These are phyloP conservation scores for Lepidium didymum DNA, from an alignment of 345 rosid species.

Conservation along the genomic window DNA sequence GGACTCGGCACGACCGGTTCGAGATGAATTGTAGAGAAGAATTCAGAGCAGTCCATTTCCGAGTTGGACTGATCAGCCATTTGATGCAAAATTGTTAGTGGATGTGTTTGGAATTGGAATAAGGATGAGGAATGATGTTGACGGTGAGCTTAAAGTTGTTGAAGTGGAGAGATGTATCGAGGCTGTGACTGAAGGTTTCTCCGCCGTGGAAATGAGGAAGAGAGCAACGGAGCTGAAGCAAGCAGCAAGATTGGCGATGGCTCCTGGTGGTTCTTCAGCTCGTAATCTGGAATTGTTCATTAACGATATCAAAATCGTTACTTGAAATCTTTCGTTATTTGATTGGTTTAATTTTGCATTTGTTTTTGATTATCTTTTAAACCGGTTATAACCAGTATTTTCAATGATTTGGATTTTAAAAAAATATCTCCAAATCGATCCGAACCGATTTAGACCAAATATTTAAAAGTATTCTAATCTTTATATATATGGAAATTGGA, in stretches of 20 bases:
- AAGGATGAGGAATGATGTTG: conserved; percentile 30
- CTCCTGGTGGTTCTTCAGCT: conserved; percentile 36
- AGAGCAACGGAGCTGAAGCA: conserved; percentile 34
- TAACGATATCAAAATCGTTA: conserved; percentile 13
- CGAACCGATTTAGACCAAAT: no score
- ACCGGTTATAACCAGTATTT: no score
- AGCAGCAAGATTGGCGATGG: conserved; percentile 30
- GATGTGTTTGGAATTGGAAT: conserved; percentile 43
- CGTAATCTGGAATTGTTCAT: conserved; percentile 33
- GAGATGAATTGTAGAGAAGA: conserved; percentile 17
- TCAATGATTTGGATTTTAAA: no score
- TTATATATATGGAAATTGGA: no score
- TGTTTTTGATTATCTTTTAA: not conserved
- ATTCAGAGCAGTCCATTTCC: conserved; percentile 28
- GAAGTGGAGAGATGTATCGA: conserved; percentile 42
- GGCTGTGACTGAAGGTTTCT: conserved; percentile 26
- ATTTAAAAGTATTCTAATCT: no score
- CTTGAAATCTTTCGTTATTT: not conserved
- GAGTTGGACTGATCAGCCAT: conserved; percentile 36
- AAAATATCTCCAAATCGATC: no score
- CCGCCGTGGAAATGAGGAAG: conserved; percentile 25
- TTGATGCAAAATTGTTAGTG: conserved; percentile 28
- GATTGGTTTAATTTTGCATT: not conserved
- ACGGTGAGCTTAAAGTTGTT: conserved; percentile 19
- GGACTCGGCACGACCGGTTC: conserved; percentile 21